Percentiles rank a stretch among this genome's conserved stretches.
These are phyloP conservation scores for Russula compacta DNA, from an alignment of 768 basidiomycete genomes.

Conservation along the genomic window DNA sequence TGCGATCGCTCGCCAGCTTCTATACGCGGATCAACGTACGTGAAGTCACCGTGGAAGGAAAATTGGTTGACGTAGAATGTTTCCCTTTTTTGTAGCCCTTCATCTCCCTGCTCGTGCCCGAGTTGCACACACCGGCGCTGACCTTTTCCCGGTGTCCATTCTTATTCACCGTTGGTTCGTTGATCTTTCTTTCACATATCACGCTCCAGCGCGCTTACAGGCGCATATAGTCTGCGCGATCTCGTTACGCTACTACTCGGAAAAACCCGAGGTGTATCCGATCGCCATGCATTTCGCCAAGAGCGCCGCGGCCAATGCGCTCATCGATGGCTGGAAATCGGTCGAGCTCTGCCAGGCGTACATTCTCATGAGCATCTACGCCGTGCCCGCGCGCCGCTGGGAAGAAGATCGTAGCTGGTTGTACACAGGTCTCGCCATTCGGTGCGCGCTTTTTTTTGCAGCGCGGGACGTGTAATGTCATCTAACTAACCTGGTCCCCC, in stretches of 20 bases:
- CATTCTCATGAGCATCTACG: conserved; percentile 68
- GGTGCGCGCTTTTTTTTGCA: conserved; percentile 33
- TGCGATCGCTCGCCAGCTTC: conserved; percentile 38
- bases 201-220: neutral
- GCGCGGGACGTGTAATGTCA: conserved; percentile 18
- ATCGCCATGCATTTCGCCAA: conserved; percentile 69
- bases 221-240: conserved; percentile 65
- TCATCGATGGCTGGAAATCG: conserved; percentile 67
- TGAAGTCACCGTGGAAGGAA: neutral
- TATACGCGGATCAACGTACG: conserved; percentile 58
- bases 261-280: conserved; percentile 60
- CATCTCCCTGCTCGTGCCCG: conserved; percentile 69
- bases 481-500: neutral
- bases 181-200: neutral
- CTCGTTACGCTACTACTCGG: conserved; percentile 73
- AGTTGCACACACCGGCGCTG: conserved; percentile 74
- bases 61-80: conserved; percentile 36
- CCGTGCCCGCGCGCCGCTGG: conserved; percentile 67
- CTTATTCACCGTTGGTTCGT: conserved; percentile 83
- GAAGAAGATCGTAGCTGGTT: conserved; percentile 89
- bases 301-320: conserved; percentile 64
- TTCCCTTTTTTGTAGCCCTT: conserved; percentile 70
- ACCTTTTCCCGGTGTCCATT: conserved; percentile 83
- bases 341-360: conserved; percentile 85
- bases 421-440: conserved; percentile 80